Base-by-base conservation (phyloP, 306 rosid species). In the Fragaria iinumae region DNA sequence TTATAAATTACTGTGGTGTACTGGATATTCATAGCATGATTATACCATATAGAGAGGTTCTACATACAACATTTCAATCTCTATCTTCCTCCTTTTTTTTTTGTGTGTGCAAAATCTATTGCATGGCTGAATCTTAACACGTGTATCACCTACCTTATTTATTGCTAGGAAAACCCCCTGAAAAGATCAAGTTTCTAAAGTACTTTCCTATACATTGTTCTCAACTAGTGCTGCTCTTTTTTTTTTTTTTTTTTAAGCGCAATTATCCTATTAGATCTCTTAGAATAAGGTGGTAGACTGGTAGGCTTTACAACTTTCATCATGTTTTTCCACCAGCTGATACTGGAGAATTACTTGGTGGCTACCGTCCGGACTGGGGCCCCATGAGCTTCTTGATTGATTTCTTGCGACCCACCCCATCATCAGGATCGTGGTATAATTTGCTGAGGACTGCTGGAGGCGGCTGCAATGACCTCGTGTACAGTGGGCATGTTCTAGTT, bases 401-500 rank as follows among this genome's bases (percentile, higher is more conserved):
- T 88, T 87, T 90, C 77, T 80, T 94, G 50, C 90, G 98, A 39
- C 97, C 98, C 8, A 88, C 90, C 11, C 71, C 77, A 32, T 74
- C 87, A 0, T 97, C 92, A 74, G 97, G 95, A 83, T 65, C 97
- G 12, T 95, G 98, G 98, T 88, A 59, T 87, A 71, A 79, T 95
- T 75, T 89, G 80, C 90, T 95, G 66, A 95, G 73, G 86, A 92
- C 83, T 79, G 97, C 98, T 12, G 98, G 88, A 73, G 98, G 98
- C 8, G 98, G 98, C 76, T 94, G 98, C 89, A 94, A 94, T 77
- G 98, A 95, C 87, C 97, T 95, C 57, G 21, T 95, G 65, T 95
- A 85, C 84, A 95, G 98, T 60, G 98, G 98, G 64, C 98, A 95
- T 91, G 88, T 95, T 91, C 85, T 95, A 16, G 98, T 92, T 80